Evolutionary conservation across 2,329 filamentous ascomycete genomes (phyloP), one percentile per base, ranked within the genome.

Genomic region (Fusarium sp.): DNA sequence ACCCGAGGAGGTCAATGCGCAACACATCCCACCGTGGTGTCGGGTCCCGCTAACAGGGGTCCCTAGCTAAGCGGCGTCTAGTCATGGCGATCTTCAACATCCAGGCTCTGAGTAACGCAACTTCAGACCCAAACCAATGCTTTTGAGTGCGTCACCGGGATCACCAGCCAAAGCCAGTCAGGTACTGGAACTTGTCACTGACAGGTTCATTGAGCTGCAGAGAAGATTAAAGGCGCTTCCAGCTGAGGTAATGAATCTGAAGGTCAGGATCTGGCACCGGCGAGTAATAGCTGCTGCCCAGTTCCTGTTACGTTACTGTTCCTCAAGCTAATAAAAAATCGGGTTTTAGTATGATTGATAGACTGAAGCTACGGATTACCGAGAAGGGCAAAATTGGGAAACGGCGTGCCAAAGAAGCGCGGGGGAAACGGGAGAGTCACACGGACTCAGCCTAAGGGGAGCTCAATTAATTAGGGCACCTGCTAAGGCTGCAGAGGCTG

Each of bases 31-130:
- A 64, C 75, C 75, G 51, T 54, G 49, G 68, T 61, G 66, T 73
- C 74, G 75, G 75, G 75, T 69, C 60, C 48, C 48, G 55, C 45
- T 61, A 49, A 65, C 71, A 68, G 52, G 66, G 62, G 37, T 12
- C 48, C 65, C 62, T 37, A 12, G 66, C 45, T 44, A 18, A 29
- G 44, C 23, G 27, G 52, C 45, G 41, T 48, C 54, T 51, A 62
- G 37, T 57, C 33, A 66, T 64, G 73, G 45, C 66, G 69, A 73
- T 76, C 73, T 66, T 57, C 48, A 58, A 59, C 44, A 48, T 65
- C n/a, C n/a, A n/a, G 61, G 46, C 41, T 60, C 46, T 55, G 57
- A 38, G 44, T 38, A 60, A 42, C 39, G 39, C 46, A 57, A 42
- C 39, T 44, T 42, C 31, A 49, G 25, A 48, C 46, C 60, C 52